phyloP scores from a whole-genome alignment of 2,329 filamentous ascomycete species.

The Escovopsis sp. region DNA sequence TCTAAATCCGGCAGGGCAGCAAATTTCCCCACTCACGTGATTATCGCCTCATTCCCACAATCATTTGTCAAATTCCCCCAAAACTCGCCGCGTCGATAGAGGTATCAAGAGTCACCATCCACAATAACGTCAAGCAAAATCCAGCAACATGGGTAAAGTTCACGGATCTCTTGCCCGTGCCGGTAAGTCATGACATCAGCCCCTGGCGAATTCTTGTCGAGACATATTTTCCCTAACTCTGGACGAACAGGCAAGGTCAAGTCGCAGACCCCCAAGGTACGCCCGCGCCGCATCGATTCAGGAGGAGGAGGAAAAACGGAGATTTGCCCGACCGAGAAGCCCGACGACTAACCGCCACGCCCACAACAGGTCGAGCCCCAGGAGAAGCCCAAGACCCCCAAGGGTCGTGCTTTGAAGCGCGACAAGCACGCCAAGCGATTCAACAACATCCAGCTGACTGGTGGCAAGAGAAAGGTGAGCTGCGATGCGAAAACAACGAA shows the following conservation, averaged over 20 bases:
- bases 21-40: constrained; percentile 22
- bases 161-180: constrained; percentile 90
- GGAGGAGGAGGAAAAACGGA: constrained; percentile 8
- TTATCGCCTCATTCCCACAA: constrained; percentile 21
- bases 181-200: constrained; percentile 22
- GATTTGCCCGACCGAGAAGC: no score
- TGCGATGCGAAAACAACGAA: background rate
- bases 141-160: constrained; percentile 71
- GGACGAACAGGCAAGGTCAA: constrained; percentile 74
- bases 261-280: constrained; percentile 85
- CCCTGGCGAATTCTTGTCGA: background rate
- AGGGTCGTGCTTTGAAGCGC: constrained; percentile 96
- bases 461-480: constrained; percentile 93
- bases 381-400: constrained; percentile 94
- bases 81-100: constrained; percentile 15
- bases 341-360: constrained; percentile 17
- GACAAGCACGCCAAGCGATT: constrained; percentile 94
- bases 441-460: constrained; percentile 94
- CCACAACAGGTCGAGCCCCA: constrained; percentile 58
- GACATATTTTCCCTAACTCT: constrained; percentile 19
- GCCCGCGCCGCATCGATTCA: constrained; percentile 19
- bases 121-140: constrained; percentile 24
- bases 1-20: constrained; percentile 21
- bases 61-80: constrained; percentile 24
- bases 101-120: constrained; percentile 16